Evolutionary conservation across 331 rosid genomes (phyloP), one percentile per base, ranked within the genome.

Genomic region (Acacia pycnantha): DNA sequence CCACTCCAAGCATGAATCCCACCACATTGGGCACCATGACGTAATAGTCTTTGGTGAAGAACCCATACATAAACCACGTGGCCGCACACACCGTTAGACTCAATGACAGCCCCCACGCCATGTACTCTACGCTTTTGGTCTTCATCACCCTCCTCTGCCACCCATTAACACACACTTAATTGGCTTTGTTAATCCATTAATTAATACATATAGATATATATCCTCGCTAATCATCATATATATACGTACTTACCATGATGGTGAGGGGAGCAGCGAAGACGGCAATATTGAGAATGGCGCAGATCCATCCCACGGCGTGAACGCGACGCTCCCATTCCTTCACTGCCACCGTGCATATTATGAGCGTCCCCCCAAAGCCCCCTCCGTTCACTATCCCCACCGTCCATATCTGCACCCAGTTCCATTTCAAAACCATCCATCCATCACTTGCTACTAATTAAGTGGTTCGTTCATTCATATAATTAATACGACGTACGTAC

Each of bases 241-340:
- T n/a, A n/a, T n/a, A n/a, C n/a, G n/a, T n/a, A 29, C 31, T 1
- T 44, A 44, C 97, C 97, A 90, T 89, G 68, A 88, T 90, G 87
- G 90, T 90, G 27, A 92, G 77, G 77, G 97, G 97, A 76, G 97
- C 91, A 37, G 93, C 94, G 74, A 92, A 92, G 1, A 92, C 94
- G 27, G 92, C 90, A 58, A 90, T 81, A 79, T 90, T 92, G 21
- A 90, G 89, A 78, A 84, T 61, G 70, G 93, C 94, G 24, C 91
- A 90, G 35, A 87, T 48, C 92, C 84, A 83, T 62, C 97, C 94
- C 77, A 90, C 90, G 2, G 85, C 83, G 2, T 72, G 67, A 43
- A 83, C 79, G 31, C 31, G 31, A 9, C 93, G 91, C 0, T 31
- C 40, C 6, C 44, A 1, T 2, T 84, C 83, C 51, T 76, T 86